Evolutionary conservation across 805 yeast species (phyloP).

Genomic region (Sugiyamaella lignohabitans): DNA sequence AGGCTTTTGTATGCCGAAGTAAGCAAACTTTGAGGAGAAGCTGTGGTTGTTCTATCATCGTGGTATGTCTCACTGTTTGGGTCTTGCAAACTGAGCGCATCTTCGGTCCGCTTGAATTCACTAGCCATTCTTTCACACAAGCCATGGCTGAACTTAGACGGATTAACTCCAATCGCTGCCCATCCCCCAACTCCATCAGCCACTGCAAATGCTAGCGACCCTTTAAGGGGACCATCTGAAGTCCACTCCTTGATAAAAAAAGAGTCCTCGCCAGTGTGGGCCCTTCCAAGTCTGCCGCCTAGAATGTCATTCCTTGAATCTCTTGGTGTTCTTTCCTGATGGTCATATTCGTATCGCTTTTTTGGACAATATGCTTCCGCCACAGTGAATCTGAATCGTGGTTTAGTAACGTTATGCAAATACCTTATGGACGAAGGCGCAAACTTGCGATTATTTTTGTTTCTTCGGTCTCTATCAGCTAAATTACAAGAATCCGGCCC

Average conservation of each 20-base stretch:
- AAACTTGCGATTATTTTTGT: neutral
- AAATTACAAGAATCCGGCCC: no score
- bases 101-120: constrained; percentile 24
- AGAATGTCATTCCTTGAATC: neutral
- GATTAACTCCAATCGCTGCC: constrained; percentile 86
- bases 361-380: constrained; percentile 16
- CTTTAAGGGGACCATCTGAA: constrained; percentile 7
- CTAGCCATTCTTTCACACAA: constrained; percentile 53
- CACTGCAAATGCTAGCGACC: constrained; percentile 27
- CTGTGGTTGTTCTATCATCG: constrained; percentile 6
- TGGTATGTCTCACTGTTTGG: constrained; percentile 1
- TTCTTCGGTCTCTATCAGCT: no score
- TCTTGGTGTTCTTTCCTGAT: neutral
- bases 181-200: constrained; percentile 98
- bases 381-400: constrained; percentile 8
- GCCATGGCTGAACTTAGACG: constrained; percentile 79
- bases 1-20: constrained; percentile 51
- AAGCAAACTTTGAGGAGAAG: constrained; percentile 45
- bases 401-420: constrained; percentile 5
- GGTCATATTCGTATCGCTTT: constrained; percentile 4
- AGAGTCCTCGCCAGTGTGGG: constrained; percentile 8
- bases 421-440: neutral
- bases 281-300: neutral
- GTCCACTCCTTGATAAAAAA: constrained; percentile 4
- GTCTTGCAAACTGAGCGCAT: neutral